Evolutionary conservation across 208 protist genomes (phyloP), one percentile per base, ranked within the genome.

Genomic region (Acanthamoeba healyi): DNA sequence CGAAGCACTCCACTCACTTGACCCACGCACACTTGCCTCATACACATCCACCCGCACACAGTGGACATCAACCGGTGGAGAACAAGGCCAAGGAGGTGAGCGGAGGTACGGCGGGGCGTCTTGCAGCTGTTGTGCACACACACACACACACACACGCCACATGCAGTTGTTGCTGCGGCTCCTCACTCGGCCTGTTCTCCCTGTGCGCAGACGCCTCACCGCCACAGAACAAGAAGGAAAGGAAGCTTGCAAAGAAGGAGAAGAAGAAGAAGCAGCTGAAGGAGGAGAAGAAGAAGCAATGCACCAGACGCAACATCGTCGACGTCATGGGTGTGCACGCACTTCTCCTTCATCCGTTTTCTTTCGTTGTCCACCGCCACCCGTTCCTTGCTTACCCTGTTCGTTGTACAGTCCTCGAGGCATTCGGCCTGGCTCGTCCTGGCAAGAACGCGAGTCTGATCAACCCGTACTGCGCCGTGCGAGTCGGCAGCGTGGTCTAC

Each of bases 151-250:
- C n/a, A n/a, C n/a, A n/a, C n/a, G n/a, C n/a, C n/a, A n/a, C n/a
- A n/a, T n/a, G n/a, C n/a, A n/a, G n/a, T n/a, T n/a, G n/a, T n/a
- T n/a, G n/a, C n/a, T n/a, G n/a, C n/a, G n/a, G n/a, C n/a, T n/a
- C n/a, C n/a, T n/a, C n/a, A n/a, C n/a, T n/a, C n/a, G n/a, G n/a
- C n/a, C n/a, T n/a, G n/a, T n/a, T n/a, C n/a, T n/a, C n/a, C n/a
- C n/a, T n/a, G n/a, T n/a, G n/a, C n/a, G n/a, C 51, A 58, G 51
- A 58, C 19, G 51, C 22, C 36, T 38, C 63, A 10, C 17, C 67
- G 34, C 67, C 67, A 44, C 67, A 44, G 36, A 77, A 15, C 67
- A 77, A 77, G 38, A 77, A 77, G 67, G 67, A 77, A 36, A 38
- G 36, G 19, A 77, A 77, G 67, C 67, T 26, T 7, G 67, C 67